Base-by-base conservation (phyloP, 2,329 filamentous ascomycete genomes). In the Fusarium siculi region DNA sequence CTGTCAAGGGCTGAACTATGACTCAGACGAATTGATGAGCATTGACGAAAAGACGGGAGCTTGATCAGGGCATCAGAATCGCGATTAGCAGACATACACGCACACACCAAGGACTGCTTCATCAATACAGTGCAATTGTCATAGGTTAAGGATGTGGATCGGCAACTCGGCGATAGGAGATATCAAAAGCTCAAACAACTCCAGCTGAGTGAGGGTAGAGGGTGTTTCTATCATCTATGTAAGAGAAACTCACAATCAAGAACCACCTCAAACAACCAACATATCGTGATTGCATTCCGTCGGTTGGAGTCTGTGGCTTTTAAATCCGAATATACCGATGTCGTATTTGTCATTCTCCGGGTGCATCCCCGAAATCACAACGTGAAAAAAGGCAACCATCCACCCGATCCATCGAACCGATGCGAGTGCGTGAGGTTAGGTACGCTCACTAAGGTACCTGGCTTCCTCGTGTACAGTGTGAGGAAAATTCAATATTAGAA, bases 1-100 rank as follows among this genome's bases (percentile, higher is more conserved):
- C 84, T 30, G 63, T 81, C 19, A 70, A 66, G 14, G 67, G 67
- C 25, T 66, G 42, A 37, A 25, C 42, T 7, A 23, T 32, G 21
- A n/a, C 15, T 28, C 36, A 44, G 30, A 28, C 8, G 23, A 47
- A 25, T 30, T 23, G 32, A 47, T 47, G 18, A 46, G 40, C 34
- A 47, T 34, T 59, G 25, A 21, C 21, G 5, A 32, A n/a, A 32
- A 37, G 18, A 28, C 16, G 14, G 23, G 50, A 40, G 34, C 25
- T 39, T 40, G 50, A 54, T 54, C 23, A n/a, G 34, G 32, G 19
- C 11, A 61, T 23, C 36, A 44, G 9, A 43, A 21, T 23, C n/a
- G 16, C 34, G 37, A 25, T 15, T 59, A 18, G 21, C 16, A 42
- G 12, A 32, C 15, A 39, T 10, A 28, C 12, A 44, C 15, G 30